Conservation (phyloP, 2,329 filamentous ascomycete species). For the Colletotrichum noveboracense region DNA sequence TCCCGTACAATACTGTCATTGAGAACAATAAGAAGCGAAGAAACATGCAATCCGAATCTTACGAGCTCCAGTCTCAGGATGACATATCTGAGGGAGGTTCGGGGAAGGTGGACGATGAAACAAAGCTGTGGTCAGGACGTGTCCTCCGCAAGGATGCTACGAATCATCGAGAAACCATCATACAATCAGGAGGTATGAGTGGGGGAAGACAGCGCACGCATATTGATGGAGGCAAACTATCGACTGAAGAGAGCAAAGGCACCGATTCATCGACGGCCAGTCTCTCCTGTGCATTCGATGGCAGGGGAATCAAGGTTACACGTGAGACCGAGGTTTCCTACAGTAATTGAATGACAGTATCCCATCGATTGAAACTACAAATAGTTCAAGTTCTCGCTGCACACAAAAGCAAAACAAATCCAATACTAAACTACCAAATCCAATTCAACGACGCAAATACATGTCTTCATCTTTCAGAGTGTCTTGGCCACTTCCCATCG, state of each 20-base stretch:
- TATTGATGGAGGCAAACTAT: neutral
- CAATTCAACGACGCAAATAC: too few relatives aligned
- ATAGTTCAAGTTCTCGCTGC: too few relatives aligned
- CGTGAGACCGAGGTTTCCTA: neutral
- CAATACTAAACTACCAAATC: too few relatives aligned
- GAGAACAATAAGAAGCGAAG: neutral
- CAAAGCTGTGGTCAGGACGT: neutral
- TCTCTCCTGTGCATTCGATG: fast-evolving
- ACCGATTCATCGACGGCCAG: fast-evolving
- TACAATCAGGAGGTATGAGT: neutral
- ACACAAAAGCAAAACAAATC: too few relatives aligned
- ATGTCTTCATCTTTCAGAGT: too few relatives aligned
- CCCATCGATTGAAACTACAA: too few relatives aligned
- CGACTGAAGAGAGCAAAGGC: fast-evolving
- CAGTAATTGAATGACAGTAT: too few relatives aligned
- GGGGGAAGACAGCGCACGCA: fast-evolving
- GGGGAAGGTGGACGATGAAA: neutral
- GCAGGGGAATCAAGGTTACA: neutral
- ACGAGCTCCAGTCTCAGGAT: neutral
- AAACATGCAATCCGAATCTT: neutral
- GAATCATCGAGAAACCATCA: neutral
- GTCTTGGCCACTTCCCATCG: too few relatives aligned
- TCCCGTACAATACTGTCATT: neutral
- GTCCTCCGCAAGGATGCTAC: neutral
- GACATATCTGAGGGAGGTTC: neutral